Evolutionary conservation across 2,329 filamentous ascomycete genomes (phyloP).

Genomic region (Ophiocordyceps camponoti-leonardi): DNA sequence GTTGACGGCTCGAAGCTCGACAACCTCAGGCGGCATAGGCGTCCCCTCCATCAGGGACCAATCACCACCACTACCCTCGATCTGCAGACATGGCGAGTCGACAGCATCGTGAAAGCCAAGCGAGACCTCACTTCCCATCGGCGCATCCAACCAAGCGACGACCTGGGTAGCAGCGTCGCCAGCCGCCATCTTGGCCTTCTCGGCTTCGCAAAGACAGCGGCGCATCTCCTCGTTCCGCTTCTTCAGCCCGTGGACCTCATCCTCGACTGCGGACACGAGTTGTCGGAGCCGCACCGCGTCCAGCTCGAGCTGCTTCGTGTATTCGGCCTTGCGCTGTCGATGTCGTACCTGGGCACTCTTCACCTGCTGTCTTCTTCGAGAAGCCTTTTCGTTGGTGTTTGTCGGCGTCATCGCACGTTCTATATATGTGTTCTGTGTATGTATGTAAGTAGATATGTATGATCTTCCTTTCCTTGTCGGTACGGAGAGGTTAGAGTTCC

Average conservation of each 20-base stretch:
- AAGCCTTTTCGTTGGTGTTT: conserved; percentile 20
- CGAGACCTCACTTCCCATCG: neutral
- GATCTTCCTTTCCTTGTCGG: too few relatives aligned
- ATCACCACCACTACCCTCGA: neutral
- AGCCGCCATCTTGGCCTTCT: conserved; percentile 1
- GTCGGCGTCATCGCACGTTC: conserved; percentile 2
- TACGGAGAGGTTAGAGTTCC: too few relatives aligned
- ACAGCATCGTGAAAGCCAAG: neutral
- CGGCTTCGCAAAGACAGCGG: conserved; percentile 12
- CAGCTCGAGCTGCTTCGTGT: conserved; percentile 34
- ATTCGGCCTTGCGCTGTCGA: conserved; percentile 37
- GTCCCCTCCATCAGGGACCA: conserved; percentile 1
- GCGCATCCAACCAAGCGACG: neutral
- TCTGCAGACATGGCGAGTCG: conserved; percentile 1
- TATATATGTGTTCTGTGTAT: too few relatives aligned
- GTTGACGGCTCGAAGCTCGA: conserved; percentile 31
- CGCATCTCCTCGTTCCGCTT: conserved; percentile 27
- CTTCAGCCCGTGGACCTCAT: conserved; percentile 18
- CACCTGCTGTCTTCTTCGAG: conserved; percentile 32
- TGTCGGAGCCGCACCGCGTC: conserved; percentile 30
- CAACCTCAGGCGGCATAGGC: conserved; percentile 14
- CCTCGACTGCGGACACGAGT: conserved; percentile 23
- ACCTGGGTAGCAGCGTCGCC: too few relatives aligned
- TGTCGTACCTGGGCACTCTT: conserved; percentile 36
- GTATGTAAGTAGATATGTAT: too few relatives aligned